Conservation (phyloP, 805 yeast genomes). For the Myxozyma lipomycoides region DNA sequence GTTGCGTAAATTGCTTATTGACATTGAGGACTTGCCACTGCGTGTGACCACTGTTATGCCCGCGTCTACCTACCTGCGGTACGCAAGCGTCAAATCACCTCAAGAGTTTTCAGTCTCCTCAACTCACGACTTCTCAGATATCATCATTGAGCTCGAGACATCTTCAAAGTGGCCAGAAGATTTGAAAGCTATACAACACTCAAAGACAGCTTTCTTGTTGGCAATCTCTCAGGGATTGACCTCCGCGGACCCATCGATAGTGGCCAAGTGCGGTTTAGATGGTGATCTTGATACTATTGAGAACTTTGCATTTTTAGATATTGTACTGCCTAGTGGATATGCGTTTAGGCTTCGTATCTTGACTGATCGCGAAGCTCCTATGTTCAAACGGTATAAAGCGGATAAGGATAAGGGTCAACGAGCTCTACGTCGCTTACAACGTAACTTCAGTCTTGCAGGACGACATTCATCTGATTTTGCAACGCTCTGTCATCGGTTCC, state of each 20-base stretch:
- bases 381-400: slow-evolving; percentile 46
- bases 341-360: slow-evolving; percentile 75
- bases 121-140: slow-evolving; percentile 56
- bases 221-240: slow-evolving; percentile 53
- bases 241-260: slow-evolving; percentile 49
- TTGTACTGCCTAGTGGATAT: slow-evolving; percentile 84
- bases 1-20: slow-evolving; percentile 47
- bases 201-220: slow-evolving; percentile 83
- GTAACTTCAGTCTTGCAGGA: slow-evolving; percentile 14
- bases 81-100: slow-evolving; percentile 72
- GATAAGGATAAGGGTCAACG: slow-evolving; percentile 47
- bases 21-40: slow-evolving; percentile 59
- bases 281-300: slow-evolving; percentile 37
- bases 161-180: slow-evolving; percentile 97
- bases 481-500: slow-evolving; percentile 65
- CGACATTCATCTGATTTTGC: slow-evolving; percentile 73
- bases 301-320: slow-evolving; percentile 49
- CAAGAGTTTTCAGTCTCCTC: slow-evolving; percentile 48
- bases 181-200: slow-evolving; percentile 72
- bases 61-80: slow-evolving; percentile 68
- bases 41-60: slow-evolving; percentile 68
- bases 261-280: slow-evolving; percentile 62
- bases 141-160: slow-evolving; percentile 79
- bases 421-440: slow-evolving; percentile 8
- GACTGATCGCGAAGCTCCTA: slow-evolving; percentile 77